These are phyloP conservation scores for Suillus sp. DNA, from an alignment of 768 basidiomycete species.

Conservation along the genomic window DNA sequence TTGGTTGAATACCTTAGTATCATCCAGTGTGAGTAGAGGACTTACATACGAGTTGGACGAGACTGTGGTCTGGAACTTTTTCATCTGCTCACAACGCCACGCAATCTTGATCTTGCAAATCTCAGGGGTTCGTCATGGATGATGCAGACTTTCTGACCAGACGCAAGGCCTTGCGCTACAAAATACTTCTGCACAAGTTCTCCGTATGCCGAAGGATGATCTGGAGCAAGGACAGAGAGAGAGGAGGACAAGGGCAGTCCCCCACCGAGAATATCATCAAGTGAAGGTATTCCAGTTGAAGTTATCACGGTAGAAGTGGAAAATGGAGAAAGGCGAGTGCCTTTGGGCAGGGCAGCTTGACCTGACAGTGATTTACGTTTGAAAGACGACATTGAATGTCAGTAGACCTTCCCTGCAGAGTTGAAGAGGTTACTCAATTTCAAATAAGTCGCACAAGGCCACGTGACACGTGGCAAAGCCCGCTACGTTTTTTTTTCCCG, in stretches of 20 bases:
- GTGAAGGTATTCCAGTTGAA: slow-evolving; percentile 88
- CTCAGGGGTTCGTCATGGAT: slow-evolving; percentile 58
- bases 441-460: no score
- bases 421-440: neutral
- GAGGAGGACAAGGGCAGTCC: slow-evolving; percentile 83
- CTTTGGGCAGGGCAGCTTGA: slow-evolving; percentile 43
- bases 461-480: no score
- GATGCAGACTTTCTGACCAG: slow-evolving; percentile 68
- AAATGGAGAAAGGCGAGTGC: slow-evolving; percentile 60
- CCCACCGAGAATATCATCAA: slow-evolving; percentile 95
- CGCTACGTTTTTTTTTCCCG: no score
- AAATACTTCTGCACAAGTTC: slow-evolving; percentile 88
- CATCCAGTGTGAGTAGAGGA: slow-evolving; percentile 17
- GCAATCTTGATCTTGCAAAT: slow-evolving; percentile 88
- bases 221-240: slow-evolving; percentile 76
- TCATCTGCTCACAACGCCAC: slow-evolving; percentile 96
- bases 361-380: slow-evolving; percentile 60
- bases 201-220: slow-evolving; percentile 83
- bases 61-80: slow-evolving; percentile 87
- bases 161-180: slow-evolving; percentile 81
- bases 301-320: slow-evolving; percentile 58
- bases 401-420: neutral
- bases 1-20: slow-evolving; percentile 19
- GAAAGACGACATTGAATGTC: slow-evolving; percentile 73
- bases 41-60: slow-evolving; percentile 49